Percentiles rank a stretch among this genome's conserved stretches.
Evolutionary conservation across 1,284 basidiomycete genomes (phyloP).

Genomic region (Cryptococcus sp.): DNA sequence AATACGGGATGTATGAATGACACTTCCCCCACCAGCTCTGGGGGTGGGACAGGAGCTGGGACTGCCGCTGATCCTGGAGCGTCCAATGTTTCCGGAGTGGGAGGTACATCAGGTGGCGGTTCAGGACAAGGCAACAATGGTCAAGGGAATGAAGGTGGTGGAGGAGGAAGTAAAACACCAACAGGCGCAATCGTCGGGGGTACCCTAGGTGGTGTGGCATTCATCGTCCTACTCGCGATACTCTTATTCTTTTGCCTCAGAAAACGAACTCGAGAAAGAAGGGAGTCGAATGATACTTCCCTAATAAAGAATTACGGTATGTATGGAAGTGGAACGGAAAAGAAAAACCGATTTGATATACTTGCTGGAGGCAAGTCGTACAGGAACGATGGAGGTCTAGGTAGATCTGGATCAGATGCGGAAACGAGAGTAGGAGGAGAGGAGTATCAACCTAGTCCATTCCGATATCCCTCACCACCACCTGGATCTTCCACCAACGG

Average conservation of each 20-base stretch:
- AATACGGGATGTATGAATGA: conserved; percentile 25
- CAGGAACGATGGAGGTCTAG: neutral
- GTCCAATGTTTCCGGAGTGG: conserved; percentile 16
- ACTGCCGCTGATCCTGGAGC: neutral
- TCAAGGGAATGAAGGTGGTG: neutral
- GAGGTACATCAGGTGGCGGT: conserved; percentile 19
- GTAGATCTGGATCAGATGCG: conserved; percentile 9
- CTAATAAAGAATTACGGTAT: conserved; percentile 1
- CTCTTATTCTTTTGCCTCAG: conserved; percentile 33
- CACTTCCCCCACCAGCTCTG: conserved; percentile 17
- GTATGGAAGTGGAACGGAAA: neutral
- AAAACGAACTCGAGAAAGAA: conserved; percentile 13
- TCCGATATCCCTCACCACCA: conserved; percentile 29
- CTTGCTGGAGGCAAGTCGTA: neutral
- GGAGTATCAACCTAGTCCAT: conserved; percentile 29
- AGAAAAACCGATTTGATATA: neutral
- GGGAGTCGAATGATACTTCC: conserved; percentile 7
- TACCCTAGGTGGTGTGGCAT: conserved; percentile 37
- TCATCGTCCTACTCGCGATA: conserved; percentile 27
- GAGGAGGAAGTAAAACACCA: conserved; percentile 1
- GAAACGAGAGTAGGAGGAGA: conserved; percentile 11
- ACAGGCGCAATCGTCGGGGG: conserved; percentile 41
- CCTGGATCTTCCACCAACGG: conserved; percentile 1
- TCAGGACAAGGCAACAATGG: neutral
- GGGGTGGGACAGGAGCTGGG: conserved; percentile 3